Evolutionary conservation across 805 yeast species (phyloP).

Genomic region (Kodamaea kaohsiungensis): DNA sequence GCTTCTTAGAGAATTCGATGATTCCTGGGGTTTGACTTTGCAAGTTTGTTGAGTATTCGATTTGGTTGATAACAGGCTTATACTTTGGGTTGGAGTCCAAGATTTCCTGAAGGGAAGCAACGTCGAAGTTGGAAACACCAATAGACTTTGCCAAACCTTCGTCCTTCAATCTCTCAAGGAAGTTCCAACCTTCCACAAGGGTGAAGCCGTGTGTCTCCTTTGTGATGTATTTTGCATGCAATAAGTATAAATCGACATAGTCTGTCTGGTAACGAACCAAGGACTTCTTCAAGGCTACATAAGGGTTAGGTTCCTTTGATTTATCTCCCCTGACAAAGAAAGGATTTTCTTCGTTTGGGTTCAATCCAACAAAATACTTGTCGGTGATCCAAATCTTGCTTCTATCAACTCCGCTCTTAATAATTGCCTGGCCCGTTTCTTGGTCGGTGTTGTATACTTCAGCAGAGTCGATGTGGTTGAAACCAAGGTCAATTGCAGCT

Average conservation of each 20-base stretch:
- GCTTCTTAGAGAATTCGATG: slow-evolving; percentile 66
- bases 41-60: slow-evolving; percentile 90
- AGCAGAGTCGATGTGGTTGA: slow-evolving; percentile 66
- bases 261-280: slow-evolving; percentile 42
- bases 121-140: slow-evolving; percentile 65
- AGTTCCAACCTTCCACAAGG: slow-evolving; percentile 60
- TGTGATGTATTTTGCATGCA: slow-evolving; percentile 46
- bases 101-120: too few species aligned
- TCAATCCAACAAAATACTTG: too few species aligned
- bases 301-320: slow-evolving; percentile 30
- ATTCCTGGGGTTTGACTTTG: slow-evolving; percentile 70
- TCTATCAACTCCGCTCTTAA: slow-evolving; percentile 35
- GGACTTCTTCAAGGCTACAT: slow-evolving; percentile 38
- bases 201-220: slow-evolving; percentile 36
- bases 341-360: slow-evolving; percentile 59
- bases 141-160: slow-evolving; percentile 70
- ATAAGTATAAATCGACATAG: slow-evolving; percentile 52
- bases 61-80: slow-evolving; percentile 82
- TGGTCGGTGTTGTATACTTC: slow-evolving; percentile 59
- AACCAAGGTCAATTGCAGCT: too few species aligned
- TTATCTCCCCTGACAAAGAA: slow-evolving; percentile 13
- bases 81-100: too few species aligned
- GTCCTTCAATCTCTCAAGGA: slow-evolving; percentile 66
- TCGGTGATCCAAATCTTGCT: slow-evolving; percentile 47
- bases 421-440: slow-evolving; percentile 52